Base-by-base conservation (phyloP, 495 filamentous ascomycete species). In the Aspergillus haitiensis region DNA sequence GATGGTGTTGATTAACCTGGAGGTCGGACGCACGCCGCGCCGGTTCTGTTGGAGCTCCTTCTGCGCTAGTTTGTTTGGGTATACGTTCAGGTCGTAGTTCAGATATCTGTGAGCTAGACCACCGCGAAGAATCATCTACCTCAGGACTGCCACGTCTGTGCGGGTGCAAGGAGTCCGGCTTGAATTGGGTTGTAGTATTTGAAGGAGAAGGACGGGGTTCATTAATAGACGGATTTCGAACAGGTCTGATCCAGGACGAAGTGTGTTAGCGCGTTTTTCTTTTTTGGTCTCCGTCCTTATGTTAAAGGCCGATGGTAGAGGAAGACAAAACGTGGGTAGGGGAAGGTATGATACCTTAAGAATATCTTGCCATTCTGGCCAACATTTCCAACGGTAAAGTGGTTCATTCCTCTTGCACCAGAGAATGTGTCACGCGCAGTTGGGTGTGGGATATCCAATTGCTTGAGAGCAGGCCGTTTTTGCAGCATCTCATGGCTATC, bases 361-460 rank as follows among this genome's bases (percentile, higher is more conserved):
- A 94, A 98, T 71, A 98, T 92, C 73, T 88, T 87, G 37, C 93
- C 93, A 77, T 94, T 93, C 68, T 92, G 90, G 48, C 92, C 93
- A 57, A 98, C 88, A 75, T 96, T 97, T 27, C 90, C 92, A 56
- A 97, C 93, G 9, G 91, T 90, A 72, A 97, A 98, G 67, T 94
- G 89, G 51, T 90, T 81, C 31, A 87, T 90, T 75, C 77, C 80
- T 61, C 77, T 76, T 47, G 65, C 65, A 18, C 62, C 61, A 39
- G 72, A 59, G 64, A 68, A 67, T n/a, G 63, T 64, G 57, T 76
- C 75, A 52, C 67, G 68, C 18, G 69, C 21, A 27, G 21, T 64
- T 12, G 52, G 54, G 11, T 71, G 64, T 11, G 69, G 70, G 48
- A 67, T 67, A 58, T 73, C 67, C 7, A 71, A 70, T 31, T 71